Conservation (phyloP, 2,329 filamentous ascomycete genomes). For the Verticillium tricorpus region DNA sequence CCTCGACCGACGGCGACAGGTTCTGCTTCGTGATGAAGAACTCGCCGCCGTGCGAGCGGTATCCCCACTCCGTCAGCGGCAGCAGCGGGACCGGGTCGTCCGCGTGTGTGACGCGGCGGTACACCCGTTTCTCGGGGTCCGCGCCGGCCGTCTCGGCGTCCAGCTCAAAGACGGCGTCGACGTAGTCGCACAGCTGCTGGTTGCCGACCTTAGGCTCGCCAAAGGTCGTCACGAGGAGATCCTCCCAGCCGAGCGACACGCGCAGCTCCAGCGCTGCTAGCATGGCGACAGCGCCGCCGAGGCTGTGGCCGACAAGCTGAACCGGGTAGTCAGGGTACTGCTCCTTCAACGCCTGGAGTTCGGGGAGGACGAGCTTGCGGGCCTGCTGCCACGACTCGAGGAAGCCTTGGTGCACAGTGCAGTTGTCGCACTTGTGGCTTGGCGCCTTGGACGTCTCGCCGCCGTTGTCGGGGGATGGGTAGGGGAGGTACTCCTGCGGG, state of each 20-base stretch:
- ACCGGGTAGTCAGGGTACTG: conserved; percentile 68
- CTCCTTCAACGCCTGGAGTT: conserved; percentile 54
- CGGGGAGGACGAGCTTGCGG: conserved; percentile 61
- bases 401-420: conserved; percentile 91
- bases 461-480: conserved; percentile 55
- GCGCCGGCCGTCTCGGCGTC: conserved; percentile 17
- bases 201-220: conserved; percentile 75
- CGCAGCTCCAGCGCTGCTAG: conserved; percentile 80
- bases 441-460: conserved; percentile 26
- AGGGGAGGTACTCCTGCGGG: conserved; percentile 87
- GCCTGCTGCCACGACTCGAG: conserved; percentile 78
- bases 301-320: conserved; percentile 81
- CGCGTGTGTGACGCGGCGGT: conserved; percentile 78
- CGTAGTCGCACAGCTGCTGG: conserved; percentile 45
- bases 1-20: conserved; percentile 62
- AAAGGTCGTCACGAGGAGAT: conserved; percentile 80
- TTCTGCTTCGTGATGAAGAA: conserved; percentile 73
- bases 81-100: conserved; percentile 87
- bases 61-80: conserved; percentile 85
- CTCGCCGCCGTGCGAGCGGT: conserved; percentile 78
- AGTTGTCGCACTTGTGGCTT: conserved; percentile 69
- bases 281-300: conserved; percentile 87
- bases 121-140: conserved; percentile 36
- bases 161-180: conserved; percentile 50
- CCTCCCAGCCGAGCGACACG: conserved; percentile 65